phyloP scores from a whole-genome alignment of 306 rosid species.

The Lagenaria siceraria region DNA sequence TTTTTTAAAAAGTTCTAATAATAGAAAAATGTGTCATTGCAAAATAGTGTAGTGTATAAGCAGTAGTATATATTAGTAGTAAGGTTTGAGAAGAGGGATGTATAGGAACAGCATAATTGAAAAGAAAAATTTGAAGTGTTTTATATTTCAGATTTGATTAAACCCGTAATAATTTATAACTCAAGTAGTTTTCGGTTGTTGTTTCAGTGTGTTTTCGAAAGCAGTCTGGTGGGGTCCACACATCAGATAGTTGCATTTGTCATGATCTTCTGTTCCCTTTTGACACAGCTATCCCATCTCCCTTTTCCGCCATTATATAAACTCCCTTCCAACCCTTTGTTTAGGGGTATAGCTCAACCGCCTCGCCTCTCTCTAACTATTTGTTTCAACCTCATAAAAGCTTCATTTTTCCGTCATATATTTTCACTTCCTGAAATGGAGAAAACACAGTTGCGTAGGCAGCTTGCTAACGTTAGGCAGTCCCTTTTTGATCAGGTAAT shows the following conservation, averaged over 20 bases:
- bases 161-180: too few relatives aligned
- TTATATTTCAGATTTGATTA: too few relatives aligned
- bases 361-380: background rate
- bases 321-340: slow-evolving; percentile 14
- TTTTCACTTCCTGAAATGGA: slow-evolving; percentile 30
- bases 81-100: too few relatives aligned
- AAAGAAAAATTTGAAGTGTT: background rate
- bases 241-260: slow-evolving; percentile 12
- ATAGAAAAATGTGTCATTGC: background rate
- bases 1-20: background rate
- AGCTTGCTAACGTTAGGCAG: slow-evolving; percentile 48
- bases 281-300: slow-evolving; percentile 12
- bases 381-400: slow-evolving; percentile 1
- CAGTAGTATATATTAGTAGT: too few relatives aligned
- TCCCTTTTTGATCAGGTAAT: slow-evolving; percentile 74
- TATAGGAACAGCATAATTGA: background rate
- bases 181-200: too few relatives aligned
- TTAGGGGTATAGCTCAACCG: slow-evolving; percentile 15
- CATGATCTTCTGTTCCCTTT: slow-evolving; percentile 10
- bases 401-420: background rate
- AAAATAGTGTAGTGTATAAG: background rate
- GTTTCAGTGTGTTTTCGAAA: background rate
- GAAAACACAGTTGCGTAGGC: slow-evolving; percentile 37
- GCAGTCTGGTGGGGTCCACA: slow-evolving; percentile 6
- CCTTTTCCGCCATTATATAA: slow-evolving; percentile 29